Base-by-base conservation (phyloP, 768 basidiomycete genomes). In the Boletus insuetus region DNA sequence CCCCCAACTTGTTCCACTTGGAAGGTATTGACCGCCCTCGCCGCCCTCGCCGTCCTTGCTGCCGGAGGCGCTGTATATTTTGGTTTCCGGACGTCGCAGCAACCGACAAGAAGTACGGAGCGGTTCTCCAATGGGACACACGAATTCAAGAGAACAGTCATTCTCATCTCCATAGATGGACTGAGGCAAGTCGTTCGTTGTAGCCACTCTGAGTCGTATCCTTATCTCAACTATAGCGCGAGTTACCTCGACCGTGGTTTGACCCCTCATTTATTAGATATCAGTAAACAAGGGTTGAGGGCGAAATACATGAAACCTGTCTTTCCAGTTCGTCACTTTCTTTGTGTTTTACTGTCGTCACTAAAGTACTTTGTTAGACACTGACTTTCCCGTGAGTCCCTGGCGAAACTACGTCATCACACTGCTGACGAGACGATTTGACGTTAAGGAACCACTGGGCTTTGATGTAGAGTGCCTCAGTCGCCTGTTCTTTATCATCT, bases 101-200 rank as follows among this genome's bases (percentile, higher is more conserved):
- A 39, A 4, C 60, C 56, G 10, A 40, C 42, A 2, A 53, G 50
- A 12, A 37, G 54, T 19, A 9, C 53, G 4, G 66, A 69, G 26
- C 64, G 85, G 51, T 74, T 79, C 52, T 89, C 83, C 3, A 95
- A 94, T 64, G 92, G 92, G 32, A 94, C 92, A 2, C 87, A 93
- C 60, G 78, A 83, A 41, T 94, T 86, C 73, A 87, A 81, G 72
- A 79, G 83, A 59, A 94, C 91, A 0, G 89, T 92, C 9, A 67
- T 95, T 19, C 80, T 95, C 51, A 83, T 95, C 4, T 94, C 91
- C 29, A 90, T 95, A 35, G 94, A 95, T 64, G 93, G 93, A 0
- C 72, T 95, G 34, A 78, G 89, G 89, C 85, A 62, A 74, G 70
- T 60, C 46, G 13, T 43, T 41, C 22, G 22, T 41, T 32, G 48